Base-by-base conservation (phyloP, 768 basidiomycete species). In the Macrolepiota dolichaula region DNA sequence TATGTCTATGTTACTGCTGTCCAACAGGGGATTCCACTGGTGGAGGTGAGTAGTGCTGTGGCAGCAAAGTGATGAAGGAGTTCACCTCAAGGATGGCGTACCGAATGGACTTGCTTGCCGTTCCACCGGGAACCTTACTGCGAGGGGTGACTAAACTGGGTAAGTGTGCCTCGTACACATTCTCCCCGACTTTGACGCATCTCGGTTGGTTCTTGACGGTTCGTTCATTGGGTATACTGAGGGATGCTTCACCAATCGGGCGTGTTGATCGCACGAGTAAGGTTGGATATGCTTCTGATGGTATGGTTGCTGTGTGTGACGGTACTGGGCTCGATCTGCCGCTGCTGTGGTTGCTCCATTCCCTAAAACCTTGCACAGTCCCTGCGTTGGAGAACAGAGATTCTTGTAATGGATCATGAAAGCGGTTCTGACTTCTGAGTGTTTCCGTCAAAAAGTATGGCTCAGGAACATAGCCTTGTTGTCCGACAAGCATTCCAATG, bases 1-100 rank as follows among this genome's bases (percentile, higher is more conserved):
- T 36, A 90, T 92, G 65, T 90, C 92, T 53, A 96, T 87, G 66
- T 95, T 94, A 69, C 91, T 94, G 68, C 92, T 94, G 66, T 96
- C 95, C 53, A 96, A 73, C 13, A 97, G 75, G 1, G 91, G 89
- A 69, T 89, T 81, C 91, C 95, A 96, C 91, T 96, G 63, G 5
- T 57, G 32, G 42, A 25, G 57, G 65, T 51, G 24, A 62, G 68
- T 36, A 69, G 42, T 37, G 7, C 62, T 25, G 13, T 22, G 63
- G 57, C 32, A 36, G 64, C 55, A 54, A 54, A 9, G 53, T 46
- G 62, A 44, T 52, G 51, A 15, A 57, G 19, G 7, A 13, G 67
- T 67, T 69, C 64, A 91, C 93, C 83, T 94, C 92, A 9, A 92
- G 73, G 51, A 95, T 82, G n/a, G 85, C 90, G 70, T 92, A 95